Conservation (phyloP, 306 rosid genomes). For the Adenanthera pavonina region DNA sequence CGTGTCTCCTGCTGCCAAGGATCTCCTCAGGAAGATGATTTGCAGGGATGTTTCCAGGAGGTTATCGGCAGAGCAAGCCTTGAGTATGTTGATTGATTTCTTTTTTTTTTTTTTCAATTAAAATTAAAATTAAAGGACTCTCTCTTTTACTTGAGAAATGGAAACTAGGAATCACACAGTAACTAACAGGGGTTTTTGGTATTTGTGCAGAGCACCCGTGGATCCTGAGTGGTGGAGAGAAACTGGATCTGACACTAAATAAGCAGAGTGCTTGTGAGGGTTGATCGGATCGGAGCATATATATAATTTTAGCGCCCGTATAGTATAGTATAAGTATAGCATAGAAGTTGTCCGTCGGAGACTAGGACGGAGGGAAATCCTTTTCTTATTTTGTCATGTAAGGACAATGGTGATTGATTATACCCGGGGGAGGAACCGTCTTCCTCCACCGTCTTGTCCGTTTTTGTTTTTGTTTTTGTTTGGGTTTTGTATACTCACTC, state of each 20-base stretch:
- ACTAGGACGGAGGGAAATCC: neutral
- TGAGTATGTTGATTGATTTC: conserved; percentile 53
- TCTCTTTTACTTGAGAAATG: neutral
- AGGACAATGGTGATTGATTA: too few relatives aligned
- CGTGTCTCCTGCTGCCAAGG: conserved; percentile 77
- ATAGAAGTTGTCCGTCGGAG: neutral
- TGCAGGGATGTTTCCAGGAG: conserved; percentile 71
- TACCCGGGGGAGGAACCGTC: neutral
- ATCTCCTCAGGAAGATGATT: conserved; percentile 85
- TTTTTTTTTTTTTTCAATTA: neutral
- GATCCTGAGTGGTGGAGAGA: conserved; percentile 77
- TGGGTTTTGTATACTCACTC: neutral
- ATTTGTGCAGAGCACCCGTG: conserved; percentile 75
- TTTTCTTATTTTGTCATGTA: neutral
- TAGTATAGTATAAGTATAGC: too few relatives aligned
- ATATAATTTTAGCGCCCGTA: conserved; percentile 30
- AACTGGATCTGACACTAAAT: conserved; percentile 27
- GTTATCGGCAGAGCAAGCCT: conserved; percentile 79
- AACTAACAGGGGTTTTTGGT: conserved; percentile 1
- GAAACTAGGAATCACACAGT: too few relatives aligned
- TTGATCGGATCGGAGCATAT: neutral
- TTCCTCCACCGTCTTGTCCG: neutral
- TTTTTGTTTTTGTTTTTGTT: neutral
- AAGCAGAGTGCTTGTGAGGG: neutral
- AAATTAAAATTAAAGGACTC: too few relatives aligned